Conservation (phyloP, 345 rosid genomes). For the Dipteronia dyeriana region DNA sequence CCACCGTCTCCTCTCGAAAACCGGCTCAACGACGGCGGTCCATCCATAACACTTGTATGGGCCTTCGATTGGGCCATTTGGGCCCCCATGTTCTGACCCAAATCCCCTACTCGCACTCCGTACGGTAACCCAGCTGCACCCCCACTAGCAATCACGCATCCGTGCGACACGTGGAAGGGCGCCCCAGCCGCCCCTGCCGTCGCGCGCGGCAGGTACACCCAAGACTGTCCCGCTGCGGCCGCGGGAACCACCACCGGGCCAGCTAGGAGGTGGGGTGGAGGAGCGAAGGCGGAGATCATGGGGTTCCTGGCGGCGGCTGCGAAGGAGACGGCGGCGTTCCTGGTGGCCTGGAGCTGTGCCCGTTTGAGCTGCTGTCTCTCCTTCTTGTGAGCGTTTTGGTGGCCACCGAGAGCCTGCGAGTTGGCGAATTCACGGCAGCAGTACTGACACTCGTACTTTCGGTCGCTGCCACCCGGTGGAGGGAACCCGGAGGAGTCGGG, state of each 20-base stretch:
- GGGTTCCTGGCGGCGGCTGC: conserved; percentile 67
- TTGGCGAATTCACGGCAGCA: conserved; percentile 77
- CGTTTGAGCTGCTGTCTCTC: conserved; percentile 79
- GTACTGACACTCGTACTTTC: conserved; percentile 84
- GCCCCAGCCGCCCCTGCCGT: conserved; percentile 21
- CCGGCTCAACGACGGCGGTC: conserved; percentile 67
- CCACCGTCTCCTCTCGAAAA: conserved; percentile 67
- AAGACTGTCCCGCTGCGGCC: conserved; percentile 45
- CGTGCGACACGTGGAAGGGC: conserved; percentile 83
- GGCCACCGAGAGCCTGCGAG: conserved; percentile 83
- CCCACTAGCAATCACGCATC: conserved; percentile 47
- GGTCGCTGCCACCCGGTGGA: conserved; percentile 36
- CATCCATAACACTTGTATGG: conserved; percentile 39
- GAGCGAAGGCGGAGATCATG: conserved; percentile 83
- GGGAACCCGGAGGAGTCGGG: conserved; percentile 34
- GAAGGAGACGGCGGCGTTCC: conserved; percentile 65
- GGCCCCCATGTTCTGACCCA: conserved; percentile 29
- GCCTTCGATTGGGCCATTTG: conserved; percentile 27
- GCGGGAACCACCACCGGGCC: conserved; percentile 47
- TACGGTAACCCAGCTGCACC: conserved; percentile 45
- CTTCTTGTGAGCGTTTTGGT: conserved; percentile 87
- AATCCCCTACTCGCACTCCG: conserved; percentile 44
- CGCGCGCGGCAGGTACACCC: conserved; percentile 86
- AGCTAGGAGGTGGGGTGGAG: conserved; percentile 73
- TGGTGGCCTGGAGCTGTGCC: conserved; percentile 66